A percentile compares a stretch with the other conserved stretches of the same genome.
Evolutionary conservation across 352 stramenopile genomes (phyloP).

Genomic region (Hyaloperonospora arabidopsidis): DNA sequence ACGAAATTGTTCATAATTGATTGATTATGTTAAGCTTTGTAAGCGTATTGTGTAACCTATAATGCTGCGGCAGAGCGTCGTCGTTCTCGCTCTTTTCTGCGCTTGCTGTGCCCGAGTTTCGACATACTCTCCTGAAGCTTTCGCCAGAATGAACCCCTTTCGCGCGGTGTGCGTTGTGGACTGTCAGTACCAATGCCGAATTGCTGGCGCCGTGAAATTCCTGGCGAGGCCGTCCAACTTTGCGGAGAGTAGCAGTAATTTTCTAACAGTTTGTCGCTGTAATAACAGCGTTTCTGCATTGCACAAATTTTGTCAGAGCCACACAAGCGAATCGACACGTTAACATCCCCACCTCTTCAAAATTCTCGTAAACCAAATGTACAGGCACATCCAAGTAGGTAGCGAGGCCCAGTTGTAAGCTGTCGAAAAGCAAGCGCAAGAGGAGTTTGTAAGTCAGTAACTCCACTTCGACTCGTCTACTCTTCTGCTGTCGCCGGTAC

Average conservation of each 20-base stretch:
- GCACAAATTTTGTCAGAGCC: conserved; percentile 3
- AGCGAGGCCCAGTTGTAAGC: conserved; percentile 67
- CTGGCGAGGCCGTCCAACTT: conserved; percentile 75
- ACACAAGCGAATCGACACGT: background rate
- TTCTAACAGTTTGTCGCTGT: conserved; percentile 77
- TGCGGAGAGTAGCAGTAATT: conserved; percentile 79
- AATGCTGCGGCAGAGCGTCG: conserved; percentile 19
- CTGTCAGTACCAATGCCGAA: conserved; percentile 63
- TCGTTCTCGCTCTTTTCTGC: conserved; percentile 43
- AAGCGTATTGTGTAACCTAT: conserved; percentile 7
- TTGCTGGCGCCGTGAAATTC: conserved; percentile 55
- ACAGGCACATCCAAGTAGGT: conserved; percentile 62
- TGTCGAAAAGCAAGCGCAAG: conserved; percentile 10
- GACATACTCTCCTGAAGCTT: conserved; percentile 65
- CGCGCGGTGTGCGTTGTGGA: conserved; percentile 29
- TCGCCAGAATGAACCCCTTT: conserved; percentile 58
- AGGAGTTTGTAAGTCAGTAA: conserved; percentile 5
- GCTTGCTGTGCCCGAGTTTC: conserved; percentile 49
- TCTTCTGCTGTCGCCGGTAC: conserved; percentile 17
- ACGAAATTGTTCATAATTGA: background rate
- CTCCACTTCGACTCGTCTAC: background rate
- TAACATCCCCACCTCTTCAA: conserved; percentile 48
- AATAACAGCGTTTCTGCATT: conserved; percentile 62
- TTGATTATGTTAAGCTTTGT: background rate
- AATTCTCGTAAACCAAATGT: conserved; percentile 62